Percentiles rank a stretch among this genome's conserved stretches.
These are phyloP conservation scores for Ophiostoma piceae DNA, from an alignment of 2,329 filamentous ascomycete genomes.

Conservation along the genomic window DNA sequence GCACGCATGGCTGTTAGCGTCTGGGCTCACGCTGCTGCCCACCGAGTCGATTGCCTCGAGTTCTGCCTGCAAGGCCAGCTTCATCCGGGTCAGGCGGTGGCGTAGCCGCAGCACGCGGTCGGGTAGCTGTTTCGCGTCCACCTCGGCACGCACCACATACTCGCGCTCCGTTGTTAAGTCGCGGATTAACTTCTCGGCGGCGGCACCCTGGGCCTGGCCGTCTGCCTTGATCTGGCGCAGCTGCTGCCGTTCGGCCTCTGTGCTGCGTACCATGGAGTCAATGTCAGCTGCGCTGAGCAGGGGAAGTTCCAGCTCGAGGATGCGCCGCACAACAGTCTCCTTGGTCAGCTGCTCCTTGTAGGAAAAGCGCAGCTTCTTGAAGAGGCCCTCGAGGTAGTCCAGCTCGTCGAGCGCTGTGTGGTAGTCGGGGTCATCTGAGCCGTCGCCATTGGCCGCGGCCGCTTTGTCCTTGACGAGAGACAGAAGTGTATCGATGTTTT, in stretches of 20 bases:
- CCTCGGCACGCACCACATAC: conserved; percentile 45
- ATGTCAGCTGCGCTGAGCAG: conserved; percentile 82
- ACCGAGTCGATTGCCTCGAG: conserved; percentile 60
- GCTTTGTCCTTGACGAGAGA: conserved; percentile 20
- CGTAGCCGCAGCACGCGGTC: conserved; percentile 33
- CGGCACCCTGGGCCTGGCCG: conserved; percentile 65
- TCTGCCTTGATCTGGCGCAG: conserved; percentile 77
- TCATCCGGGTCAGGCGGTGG: conserved; percentile 41
- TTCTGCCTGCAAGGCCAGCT: conserved; percentile 63
- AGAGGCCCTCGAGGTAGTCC: conserved; percentile 87
- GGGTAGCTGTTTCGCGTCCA: conserved; percentile 45
- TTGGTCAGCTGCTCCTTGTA: conserved; percentile 99
- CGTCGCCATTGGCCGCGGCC: background rate
- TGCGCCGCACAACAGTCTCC: conserved; percentile 91
- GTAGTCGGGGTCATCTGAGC: conserved; percentile 20
- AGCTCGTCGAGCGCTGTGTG: conserved; percentile 51
- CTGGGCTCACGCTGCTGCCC: background rate
- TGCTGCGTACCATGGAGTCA: conserved; percentile 62
- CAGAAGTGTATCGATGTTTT: conserved; percentile 24
- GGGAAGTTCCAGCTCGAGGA: conserved; percentile 82
- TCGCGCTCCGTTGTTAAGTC: conserved; percentile 47
- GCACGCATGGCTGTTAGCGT: conserved; percentile 11
- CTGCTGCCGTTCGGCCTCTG: conserved; percentile 62
- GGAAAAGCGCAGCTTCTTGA: conserved; percentile 91
- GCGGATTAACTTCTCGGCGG: conserved; percentile 61